A percentile compares a stretch with the other conserved stretches of the same genome.
These are phyloP conservation scores for Chiua virens DNA, from an alignment of 768 basidiomycete genomes.

Conservation along the genomic window DNA sequence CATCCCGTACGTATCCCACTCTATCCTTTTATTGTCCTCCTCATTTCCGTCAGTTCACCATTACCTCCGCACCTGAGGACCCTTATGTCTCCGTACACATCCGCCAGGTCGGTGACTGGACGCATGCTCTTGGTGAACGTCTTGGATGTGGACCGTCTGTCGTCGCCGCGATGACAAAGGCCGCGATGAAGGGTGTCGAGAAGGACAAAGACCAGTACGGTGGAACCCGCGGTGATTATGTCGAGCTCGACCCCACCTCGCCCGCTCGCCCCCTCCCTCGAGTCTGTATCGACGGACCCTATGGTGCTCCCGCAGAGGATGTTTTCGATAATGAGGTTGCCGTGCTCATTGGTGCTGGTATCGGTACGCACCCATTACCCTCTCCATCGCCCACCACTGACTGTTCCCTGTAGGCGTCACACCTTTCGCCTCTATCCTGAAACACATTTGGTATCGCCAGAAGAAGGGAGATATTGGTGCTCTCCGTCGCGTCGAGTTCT, in stretches of 20 bases:
- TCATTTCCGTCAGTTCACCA: slow-evolving; percentile 68
- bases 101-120: slow-evolving; percentile 91
- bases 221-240: slow-evolving; percentile 70
- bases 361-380: slow-evolving; percentile 51
- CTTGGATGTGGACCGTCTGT: slow-evolving; percentile 79
- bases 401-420: slow-evolving; percentile 63
- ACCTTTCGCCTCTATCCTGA: slow-evolving; percentile 91
- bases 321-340: slow-evolving; percentile 86
- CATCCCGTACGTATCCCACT: slow-evolving; percentile 73
- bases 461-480: slow-evolving; percentile 72
- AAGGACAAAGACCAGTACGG: slow-evolving; percentile 48
- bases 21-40: not conserved
- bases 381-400: not conserved
- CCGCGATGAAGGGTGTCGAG: slow-evolving; percentile 75
- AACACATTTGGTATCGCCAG: slow-evolving; percentile 95
- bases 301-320: slow-evolving; percentile 91
- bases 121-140: slow-evolving; percentile 78
- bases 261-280: slow-evolving; percentile 57
- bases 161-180: slow-evolving; percentile 75
- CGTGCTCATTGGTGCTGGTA: slow-evolving; percentile 90
- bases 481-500: slow-evolving; percentile 88
- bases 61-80: slow-evolving; percentile 93
- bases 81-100: slow-evolving; percentile 91
- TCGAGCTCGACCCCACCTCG: slow-evolving; percentile 65
- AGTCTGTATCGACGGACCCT: slow-evolving; percentile 87